Base-by-base conservation (phyloP, 2,329 filamentous ascomycete species). In the Fusarium luffae region DNA sequence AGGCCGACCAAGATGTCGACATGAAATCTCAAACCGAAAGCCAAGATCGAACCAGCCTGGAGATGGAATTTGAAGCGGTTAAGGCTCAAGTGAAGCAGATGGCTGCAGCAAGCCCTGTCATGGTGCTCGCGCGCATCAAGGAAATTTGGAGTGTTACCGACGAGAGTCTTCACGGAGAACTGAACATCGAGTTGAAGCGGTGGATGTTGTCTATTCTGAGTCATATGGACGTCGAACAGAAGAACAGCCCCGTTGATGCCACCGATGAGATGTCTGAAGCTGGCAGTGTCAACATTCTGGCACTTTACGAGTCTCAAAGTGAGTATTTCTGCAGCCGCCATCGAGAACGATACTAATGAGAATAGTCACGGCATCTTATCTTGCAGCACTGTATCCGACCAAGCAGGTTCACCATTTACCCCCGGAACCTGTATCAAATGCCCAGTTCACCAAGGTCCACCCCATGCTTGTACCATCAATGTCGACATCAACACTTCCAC, bases 181-280 rank as follows among this genome's bases (percentile, higher is more conserved):
- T 86, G 6, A 85, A 86, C 60, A 79, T 87, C 49, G 85, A 87
- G 66, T 86, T 87, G 73, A 87, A 88, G 71, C 66, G 67, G 25
- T 90, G 88, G 88, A 85, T 93, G 80, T 80, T 90, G 34, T 88
- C 85, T 28, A 84, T 84, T 2, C 78, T 92, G 54, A 82, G 84
- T 65, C 81, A 80, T 67, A 80, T 83, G 72, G 83, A 82, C 40
- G 81, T 82, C 32, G 69, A 75, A 2, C 58, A 63, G 4, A 57
- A 49, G 18, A 16, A 11, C 60, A 75, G 14, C 48, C 73, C 12
- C 66, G 74, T 23, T 21, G 40, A 48, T 14, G 21, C 14, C 16
- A 41, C 10, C 59, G 68, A 1, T 21, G 37, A 11, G 12, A 28
- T 16, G 21, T 40, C 32, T 7, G 19, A 54, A 18, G 49, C 52